Evolutionary conservation across 371 early-diverging fungal species (phyloP).

Genomic region (Mucor lusitanicus): DNA sequence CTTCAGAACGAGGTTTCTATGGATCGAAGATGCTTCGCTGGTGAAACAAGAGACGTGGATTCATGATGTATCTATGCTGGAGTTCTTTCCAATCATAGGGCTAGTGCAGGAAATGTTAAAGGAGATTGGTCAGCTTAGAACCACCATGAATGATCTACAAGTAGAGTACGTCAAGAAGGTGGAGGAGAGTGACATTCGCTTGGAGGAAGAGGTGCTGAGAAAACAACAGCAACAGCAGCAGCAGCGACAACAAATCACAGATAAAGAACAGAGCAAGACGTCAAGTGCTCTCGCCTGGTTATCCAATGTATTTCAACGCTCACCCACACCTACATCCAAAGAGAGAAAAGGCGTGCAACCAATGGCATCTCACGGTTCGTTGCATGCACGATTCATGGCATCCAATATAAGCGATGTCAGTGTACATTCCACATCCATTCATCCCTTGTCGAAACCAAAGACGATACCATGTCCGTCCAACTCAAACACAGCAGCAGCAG

Average conservation of each 20-base stretch:
- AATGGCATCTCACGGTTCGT: neutral
- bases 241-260: neutral
- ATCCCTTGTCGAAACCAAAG: slow-evolving; percentile 5
- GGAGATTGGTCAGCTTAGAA: slow-evolving; percentile 64
- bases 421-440: slow-evolving; percentile 8
- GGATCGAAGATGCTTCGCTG: slow-evolving; percentile 42
- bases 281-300: slow-evolving; percentile 30
- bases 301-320: slow-evolving; percentile 26
- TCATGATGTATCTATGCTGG: slow-evolving; percentile 33
- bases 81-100: slow-evolving; percentile 59
- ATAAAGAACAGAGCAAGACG: neutral
- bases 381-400: slow-evolving; percentile 5
- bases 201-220: slow-evolving; percentile 53
- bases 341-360: neutral
- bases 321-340: neutral
- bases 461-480: neutral
- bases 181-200: slow-evolving; percentile 49
- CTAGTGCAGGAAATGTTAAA: slow-evolving; percentile 64
- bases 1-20: slow-evolving; percentile 53
- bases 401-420: slow-evolving; percentile 9
- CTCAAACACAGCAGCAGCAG: neutral
- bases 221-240: slow-evolving; percentile 23
- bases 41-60: slow-evolving; percentile 20
- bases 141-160: slow-evolving; percentile 72
- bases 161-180: slow-evolving; percentile 72